Evolutionary conservation across 257 asterid genomes (phyloP).

Genomic region (Mentha longifolia): DNA sequence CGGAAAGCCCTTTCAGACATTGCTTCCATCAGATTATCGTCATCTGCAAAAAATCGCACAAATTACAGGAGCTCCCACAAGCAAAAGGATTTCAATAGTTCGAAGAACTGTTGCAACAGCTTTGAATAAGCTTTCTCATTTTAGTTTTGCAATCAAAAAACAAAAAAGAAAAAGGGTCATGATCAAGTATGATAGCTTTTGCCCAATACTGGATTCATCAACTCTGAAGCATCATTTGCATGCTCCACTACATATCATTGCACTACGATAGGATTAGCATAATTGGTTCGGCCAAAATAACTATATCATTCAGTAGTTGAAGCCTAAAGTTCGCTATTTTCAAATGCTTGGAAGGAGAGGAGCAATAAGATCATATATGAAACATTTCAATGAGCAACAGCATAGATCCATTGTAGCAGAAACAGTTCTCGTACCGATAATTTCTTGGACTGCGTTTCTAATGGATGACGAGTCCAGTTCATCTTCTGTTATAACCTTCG

Average conservation of each 20-base stretch:
- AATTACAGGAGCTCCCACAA: neutral
- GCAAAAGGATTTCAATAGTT: neutral
- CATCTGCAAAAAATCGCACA: constrained; percentile 35
- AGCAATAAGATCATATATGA: neutral
- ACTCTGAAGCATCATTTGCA: neutral
- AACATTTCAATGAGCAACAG: constrained; percentile 6
- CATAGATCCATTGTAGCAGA: neutral
- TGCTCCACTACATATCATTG: too few relatives aligned
- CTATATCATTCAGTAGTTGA: too few relatives aligned
- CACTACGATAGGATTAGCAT: too few relatives aligned
- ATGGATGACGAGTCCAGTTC: constrained; percentile 56
- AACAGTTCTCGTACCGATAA: constrained; percentile 41
- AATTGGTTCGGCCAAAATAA: too few relatives aligned
- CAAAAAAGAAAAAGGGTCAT: too few relatives aligned
- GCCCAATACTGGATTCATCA: neutral
- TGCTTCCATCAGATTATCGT: constrained; percentile 44
- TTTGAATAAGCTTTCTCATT: neutral
- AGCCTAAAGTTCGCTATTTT: too few relatives aligned
- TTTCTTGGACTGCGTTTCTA: constrained; percentile 44
- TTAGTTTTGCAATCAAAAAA: too few relatives aligned
- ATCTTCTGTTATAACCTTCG: constrained; percentile 55
- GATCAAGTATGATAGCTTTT: too few relatives aligned
- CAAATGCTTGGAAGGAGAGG: neutral
- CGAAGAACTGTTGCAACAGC: neutral
- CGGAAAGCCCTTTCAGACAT: constrained; percentile 57